Base-by-base conservation (phyloP, 1,284 basidiomycete species). In the Erythrobasidium hasegawianum region DNA sequence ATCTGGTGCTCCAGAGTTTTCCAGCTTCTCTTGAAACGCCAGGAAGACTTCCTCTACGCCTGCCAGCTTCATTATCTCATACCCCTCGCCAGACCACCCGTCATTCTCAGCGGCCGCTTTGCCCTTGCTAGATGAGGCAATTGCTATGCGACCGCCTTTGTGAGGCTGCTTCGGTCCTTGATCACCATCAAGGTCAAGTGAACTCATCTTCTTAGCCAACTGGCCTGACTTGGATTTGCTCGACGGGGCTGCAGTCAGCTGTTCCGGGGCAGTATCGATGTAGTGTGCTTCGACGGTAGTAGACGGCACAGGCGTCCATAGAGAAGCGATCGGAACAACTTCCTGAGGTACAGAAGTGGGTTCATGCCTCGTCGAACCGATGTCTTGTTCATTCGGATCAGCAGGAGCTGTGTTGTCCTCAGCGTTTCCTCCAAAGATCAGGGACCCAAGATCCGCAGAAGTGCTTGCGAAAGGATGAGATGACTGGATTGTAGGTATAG, bases 41-140 rank as follows among this genome's bases (percentile, higher is more conserved):
- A 89, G 85, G 75, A 92, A 92, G 1, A 87, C 83, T 55, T 83
- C 83, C 75, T 92, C 89, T 29, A 87, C 80, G 33, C 87, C 81
- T 59, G 87, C 74, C 22, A 73, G 68, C 50, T 67, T 66, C 38
- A 87, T 87, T 73, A 87, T 85, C 76, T 90, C 89, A 72, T 89
- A 92, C 14, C 81, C 80, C 75, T 92, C 89, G 9, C 82, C 78
- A 2, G 79, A 77, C 87, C 86, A 89, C 26, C 67, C 72, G 8
- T 64, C 69, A 38, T 53, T 64, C 16, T 67, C 50, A 2, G 59
- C n/a, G n/a, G n/a, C 26, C 22, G 14, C 22, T 24, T 59, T 57
- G 11, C 68, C 56, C 10, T 16, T 13, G 49, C 43, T 29, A 38
- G 22, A 50, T 43, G 16, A 53, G 26, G 8, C 16, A 22, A 56